Base-by-base conservation (phyloP, 768 basidiomycete genomes). In the Leccinum subgranulosum region DNA sequence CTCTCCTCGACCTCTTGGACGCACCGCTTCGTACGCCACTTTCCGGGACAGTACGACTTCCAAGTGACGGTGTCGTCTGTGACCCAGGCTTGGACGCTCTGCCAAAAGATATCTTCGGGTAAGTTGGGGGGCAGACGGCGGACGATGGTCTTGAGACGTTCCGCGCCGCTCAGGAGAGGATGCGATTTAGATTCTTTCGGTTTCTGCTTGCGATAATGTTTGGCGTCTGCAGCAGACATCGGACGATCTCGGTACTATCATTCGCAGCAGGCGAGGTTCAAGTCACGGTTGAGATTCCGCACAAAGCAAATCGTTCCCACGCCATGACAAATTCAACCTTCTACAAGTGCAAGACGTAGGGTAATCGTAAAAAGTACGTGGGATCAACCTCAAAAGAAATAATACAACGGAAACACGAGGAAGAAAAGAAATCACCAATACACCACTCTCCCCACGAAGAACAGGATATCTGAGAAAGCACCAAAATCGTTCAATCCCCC, bases 51-150 rank as follows among this genome's bases (percentile, higher is more conserved):
- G 65, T 81, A 92, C 1, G 72, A 63, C 69, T 83, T 90, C 90
- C 88, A 93, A 11, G 73, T 66, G 8, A 81, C 74, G 0, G 86
- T 84, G 34, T 92, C 86, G 17, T 90, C 86, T 1, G 83, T 79
- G 15, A 94, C 88, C 94, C 95, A 98, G 2, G 78, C 69, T 53
- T 85, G 79, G 3, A 94, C 92, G 60, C 90, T 92, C 65, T 88
- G 84, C 96, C 96, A 99, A 74, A 99, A 98, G 53, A 97, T 75
- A 2, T 85, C 85, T 64, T 94, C 94, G 4, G 96, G 96, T 3
- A 99, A 78, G 65, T 94, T 93, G 12, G 95, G 90, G 0, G 96
- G 96, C 5, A 98, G 78, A 39, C 92, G 77, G 45, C 96, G 85
- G 17, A 98, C 87, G 62, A 97, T 81, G 29, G 86, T 86, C 79